phyloP scores from a whole-genome alignment of 495 filamentous ascomycete species.

The Parathielavia hyrcaniae region DNA sequence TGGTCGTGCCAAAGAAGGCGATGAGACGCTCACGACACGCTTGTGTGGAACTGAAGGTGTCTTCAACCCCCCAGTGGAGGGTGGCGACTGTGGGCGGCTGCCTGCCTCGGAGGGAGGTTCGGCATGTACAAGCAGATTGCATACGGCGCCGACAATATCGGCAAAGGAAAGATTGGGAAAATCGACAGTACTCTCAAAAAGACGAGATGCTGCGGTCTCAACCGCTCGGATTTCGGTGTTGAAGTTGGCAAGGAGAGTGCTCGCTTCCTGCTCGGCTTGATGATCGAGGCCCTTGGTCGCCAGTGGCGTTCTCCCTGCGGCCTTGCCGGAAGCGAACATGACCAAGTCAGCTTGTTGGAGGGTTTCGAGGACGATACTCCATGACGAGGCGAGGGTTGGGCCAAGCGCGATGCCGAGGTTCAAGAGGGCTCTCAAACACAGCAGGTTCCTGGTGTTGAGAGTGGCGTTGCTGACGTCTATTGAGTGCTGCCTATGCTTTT shows the following conservation, averaged over 20 bases:
- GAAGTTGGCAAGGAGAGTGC: conserved; percentile 55
- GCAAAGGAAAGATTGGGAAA: conserved; percentile 77
- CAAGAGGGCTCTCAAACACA: conserved; percentile 82
- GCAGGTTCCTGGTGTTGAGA: conserved; percentile 79
- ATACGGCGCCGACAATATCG: conserved; percentile 69
- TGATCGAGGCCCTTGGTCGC: conserved; percentile 40
- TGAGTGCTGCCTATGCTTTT: conserved; percentile 50
- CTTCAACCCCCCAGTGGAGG: conserved; percentile 26
- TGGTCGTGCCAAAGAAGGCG: conserved; percentile 46
- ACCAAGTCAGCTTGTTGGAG: conserved; percentile 86
- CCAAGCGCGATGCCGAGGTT: conserved; percentile 94
- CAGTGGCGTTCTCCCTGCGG: conserved; percentile 41
- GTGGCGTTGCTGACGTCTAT: conserved; percentile 47
- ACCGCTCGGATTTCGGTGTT: conserved; percentile 77
- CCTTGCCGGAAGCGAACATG: conserved; percentile 55
- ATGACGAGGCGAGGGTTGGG: conserved; percentile 74
- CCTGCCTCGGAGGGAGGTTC: conserved; percentile 30
- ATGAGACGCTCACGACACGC: conserved; percentile 55
- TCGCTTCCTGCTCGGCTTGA: conserved; percentile 41
- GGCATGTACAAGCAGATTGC: conserved; percentile 51
- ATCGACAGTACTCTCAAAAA: conserved; percentile 85
- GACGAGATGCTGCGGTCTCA: conserved; percentile 74
- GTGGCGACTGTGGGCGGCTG: conserved; percentile 35
- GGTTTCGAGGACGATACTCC: conserved; percentile 86
- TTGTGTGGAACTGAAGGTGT: conserved; percentile 45